Evolutionary conservation across 192 early-diverging fungal genomes (phyloP).

Genomic region (Helicostylum pulchrum): DNA sequence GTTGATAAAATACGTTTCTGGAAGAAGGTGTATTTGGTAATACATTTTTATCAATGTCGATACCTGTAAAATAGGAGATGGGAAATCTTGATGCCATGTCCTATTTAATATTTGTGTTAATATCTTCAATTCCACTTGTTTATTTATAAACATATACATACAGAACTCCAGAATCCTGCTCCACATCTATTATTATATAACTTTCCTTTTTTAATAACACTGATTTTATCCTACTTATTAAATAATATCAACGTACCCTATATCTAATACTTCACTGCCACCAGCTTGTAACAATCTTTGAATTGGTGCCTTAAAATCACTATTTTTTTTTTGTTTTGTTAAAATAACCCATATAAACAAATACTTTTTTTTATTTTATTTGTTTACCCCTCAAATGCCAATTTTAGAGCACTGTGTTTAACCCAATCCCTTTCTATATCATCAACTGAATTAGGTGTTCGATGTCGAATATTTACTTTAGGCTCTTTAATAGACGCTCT

Average conservation of each 20-base stretch:
- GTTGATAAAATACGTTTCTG: slow-evolving; percentile 15
- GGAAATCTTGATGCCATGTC: slow-evolving; percentile 19
- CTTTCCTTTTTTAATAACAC: neutral
- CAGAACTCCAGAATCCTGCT: slow-evolving; percentile 21
- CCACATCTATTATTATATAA: slow-evolving; percentile 17
- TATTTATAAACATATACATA: slow-evolving; percentile 2
- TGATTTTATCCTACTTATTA: neutral
- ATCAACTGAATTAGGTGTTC: slow-evolving; percentile 13
- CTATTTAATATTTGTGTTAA: neutral
- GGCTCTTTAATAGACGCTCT: slow-evolving; percentile 6
- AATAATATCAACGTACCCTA: slow-evolving; percentile 10
- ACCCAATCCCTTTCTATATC: slow-evolving; percentile 25
- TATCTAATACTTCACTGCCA: slow-evolving; percentile 27
- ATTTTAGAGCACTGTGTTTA: slow-evolving; percentile 20
- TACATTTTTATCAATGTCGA: slow-evolving; percentile 23
- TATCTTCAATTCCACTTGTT: neutral
- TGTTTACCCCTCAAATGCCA: slow-evolving; percentile 25
- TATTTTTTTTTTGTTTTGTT: neutral
- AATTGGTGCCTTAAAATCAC: slow-evolving; percentile 25
- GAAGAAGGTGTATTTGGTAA: slow-evolving; percentile 2
- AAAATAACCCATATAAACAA: too few relatives aligned
- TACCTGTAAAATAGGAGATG: slow-evolving; percentile 23
- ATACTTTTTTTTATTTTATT: neutral
- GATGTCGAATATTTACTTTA: slow-evolving; percentile 1
- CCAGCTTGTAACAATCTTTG: slow-evolving; percentile 15